Percentiles rank a stretch among this genome's conserved stretches.
Conservation (phyloP, 495 filamentous ascomycete genomes). For the Penicilliopsis zonata region DNA sequence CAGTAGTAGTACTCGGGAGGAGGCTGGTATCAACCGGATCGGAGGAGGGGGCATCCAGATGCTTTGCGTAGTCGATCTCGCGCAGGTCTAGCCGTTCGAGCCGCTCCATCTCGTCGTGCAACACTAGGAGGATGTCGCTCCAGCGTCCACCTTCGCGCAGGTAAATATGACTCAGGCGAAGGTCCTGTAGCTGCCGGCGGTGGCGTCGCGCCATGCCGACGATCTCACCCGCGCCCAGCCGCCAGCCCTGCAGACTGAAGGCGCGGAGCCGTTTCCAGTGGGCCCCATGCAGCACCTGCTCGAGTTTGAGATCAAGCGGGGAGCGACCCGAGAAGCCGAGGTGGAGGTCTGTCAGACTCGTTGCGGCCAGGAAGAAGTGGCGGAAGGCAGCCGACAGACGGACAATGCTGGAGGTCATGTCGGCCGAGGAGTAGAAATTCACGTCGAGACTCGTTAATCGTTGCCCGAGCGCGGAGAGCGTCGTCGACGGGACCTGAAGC, state of each 20-base stretch:
- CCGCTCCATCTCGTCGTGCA: slow-evolving; percentile 45
- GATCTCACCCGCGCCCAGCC: slow-evolving; percentile 46
- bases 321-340: slow-evolving; percentile 48
- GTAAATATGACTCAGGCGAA: slow-evolving; percentile 45
- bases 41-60: slow-evolving; percentile 33
- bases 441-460: slow-evolving; percentile 47
- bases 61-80: slow-evolving; percentile 45
- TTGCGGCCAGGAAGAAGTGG: slow-evolving; percentile 44
- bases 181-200: slow-evolving; percentile 38
- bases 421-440: slow-evolving; percentile 43
- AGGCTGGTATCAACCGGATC: slow-evolving; percentile 2
- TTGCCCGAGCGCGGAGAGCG: slow-evolving; percentile 38
- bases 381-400: slow-evolving; percentile 43
- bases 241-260: slow-evolving; percentile 56
- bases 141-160: slow-evolving; percentile 47
- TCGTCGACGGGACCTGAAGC: slow-evolving; percentile 29
- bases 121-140: slow-evolving; percentile 44
- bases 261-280: slow-evolving; percentile 49
- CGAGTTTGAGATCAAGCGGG: slow-evolving; percentile 44
- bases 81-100: slow-evolving; percentile 50
- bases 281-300: slow-evolving; percentile 50
- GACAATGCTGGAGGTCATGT: slow-evolving; percentile 43
- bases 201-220: slow-evolving; percentile 45
- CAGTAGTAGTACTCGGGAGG: neutral
- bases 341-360: slow-evolving; percentile 50